phyloP scores from a whole-genome alignment of 2,329 filamentous ascomycete species.

The Corynespora cassiicola region DNA sequence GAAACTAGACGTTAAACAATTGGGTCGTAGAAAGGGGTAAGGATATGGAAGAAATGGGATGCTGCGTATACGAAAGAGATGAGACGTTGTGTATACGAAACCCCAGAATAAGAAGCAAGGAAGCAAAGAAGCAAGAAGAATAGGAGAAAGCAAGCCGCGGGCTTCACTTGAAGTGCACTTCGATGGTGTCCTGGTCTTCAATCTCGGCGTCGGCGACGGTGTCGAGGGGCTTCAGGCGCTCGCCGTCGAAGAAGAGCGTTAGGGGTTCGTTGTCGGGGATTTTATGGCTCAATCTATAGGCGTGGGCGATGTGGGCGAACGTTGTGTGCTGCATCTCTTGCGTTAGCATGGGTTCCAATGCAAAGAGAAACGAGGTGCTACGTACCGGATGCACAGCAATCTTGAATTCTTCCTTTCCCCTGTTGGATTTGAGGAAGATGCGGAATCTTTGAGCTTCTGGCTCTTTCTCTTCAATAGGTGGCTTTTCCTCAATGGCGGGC shows the following conservation, averaged over 20 bases:
- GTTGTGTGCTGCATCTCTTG: constrained; percentile 30
- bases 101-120: no score
- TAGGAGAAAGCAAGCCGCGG: no score
- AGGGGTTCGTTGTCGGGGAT: constrained; percentile 35
- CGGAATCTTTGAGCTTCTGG: constrained; percentile 43
- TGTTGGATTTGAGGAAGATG: constrained; percentile 60
- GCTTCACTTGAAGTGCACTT: constrained; percentile 42
- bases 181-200: constrained; percentile 44
- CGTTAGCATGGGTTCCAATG: constrained; percentile 12
- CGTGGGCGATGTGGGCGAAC: constrained; percentile 35
- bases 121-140: no score
- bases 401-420: constrained; percentile 57
- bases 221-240: constrained; percentile 40
- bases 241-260: constrained; percentile 47
- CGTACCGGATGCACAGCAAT: constrained; percentile 57
- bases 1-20: no score
- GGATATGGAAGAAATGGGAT: no score
- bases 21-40: no score
- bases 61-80: no score
- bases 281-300: constrained; percentile 29
- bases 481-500: constrained; percentile 17
- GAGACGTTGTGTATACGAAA: no score
- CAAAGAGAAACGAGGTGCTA: constrained; percentile 5
- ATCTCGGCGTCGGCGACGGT: constrained; percentile 40
- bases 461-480: constrained; percentile 20